A percentile compares a stretch with the other conserved stretches of the same genome.
Evolutionary conservation across 805 yeast genomes (phyloP).

Genomic region (Zygotorulaspora sp.): DNA sequence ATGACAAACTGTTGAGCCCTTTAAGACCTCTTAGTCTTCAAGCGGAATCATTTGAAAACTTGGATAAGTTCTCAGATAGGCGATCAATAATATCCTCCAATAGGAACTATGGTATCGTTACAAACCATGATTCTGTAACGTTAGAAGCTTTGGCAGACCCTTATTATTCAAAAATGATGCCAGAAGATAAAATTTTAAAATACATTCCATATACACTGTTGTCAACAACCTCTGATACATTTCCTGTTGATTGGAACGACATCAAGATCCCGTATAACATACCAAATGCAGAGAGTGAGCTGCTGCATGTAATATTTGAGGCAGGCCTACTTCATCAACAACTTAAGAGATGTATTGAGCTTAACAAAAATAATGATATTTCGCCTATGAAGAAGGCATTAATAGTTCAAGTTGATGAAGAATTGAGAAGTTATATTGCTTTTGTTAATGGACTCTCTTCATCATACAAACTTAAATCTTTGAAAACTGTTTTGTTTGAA

Average conservation of each 20-base stretch:
- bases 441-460: constrained; percentile 44
- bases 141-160: constrained; percentile 23
- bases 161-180: constrained; percentile 35
- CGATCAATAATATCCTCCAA: constrained; percentile 35
- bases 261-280: constrained; percentile 48
- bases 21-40: constrained; percentile 25
- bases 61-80: constrained; percentile 38
- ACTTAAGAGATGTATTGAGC: constrained; percentile 36
- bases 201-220: constrained; percentile 50
- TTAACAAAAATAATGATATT: constrained; percentile 23
- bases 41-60: constrained; percentile 40
- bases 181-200: constrained; percentile 42
- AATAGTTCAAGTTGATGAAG: constrained; percentile 42
- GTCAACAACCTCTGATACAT: constrained; percentile 58
- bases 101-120: constrained; percentile 11
- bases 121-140: constrained; percentile 12
- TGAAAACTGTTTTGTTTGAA: constrained; percentile 31
- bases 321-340: constrained; percentile 62
- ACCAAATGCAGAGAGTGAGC: constrained; percentile 52
- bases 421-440: constrained; percentile 41
- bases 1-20: constrained; percentile 19
- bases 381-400: constrained; percentile 65
- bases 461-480: constrained; percentile 29
- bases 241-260: constrained; percentile 40
- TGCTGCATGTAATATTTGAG: constrained; percentile 57